Base-by-base conservation (phyloP, 805 yeast genomes). In the Zygosaccharomyces lentus region DNA sequence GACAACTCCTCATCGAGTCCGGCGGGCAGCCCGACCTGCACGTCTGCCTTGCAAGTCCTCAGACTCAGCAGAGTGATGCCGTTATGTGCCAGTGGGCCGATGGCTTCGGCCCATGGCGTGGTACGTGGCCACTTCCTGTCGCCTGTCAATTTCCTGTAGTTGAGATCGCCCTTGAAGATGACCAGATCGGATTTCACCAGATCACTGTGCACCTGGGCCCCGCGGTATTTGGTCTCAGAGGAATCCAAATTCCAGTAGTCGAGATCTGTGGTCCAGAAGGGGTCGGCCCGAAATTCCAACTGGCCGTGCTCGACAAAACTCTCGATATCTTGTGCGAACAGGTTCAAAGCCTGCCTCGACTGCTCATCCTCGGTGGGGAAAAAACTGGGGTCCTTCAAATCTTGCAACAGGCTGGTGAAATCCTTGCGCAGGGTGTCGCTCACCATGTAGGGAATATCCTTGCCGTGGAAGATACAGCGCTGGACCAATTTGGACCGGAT, bases 11-110 rank as follows among this genome's bases (percentile, higher is more conserved):
- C 89, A 54, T 85, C 86, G 34, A 78, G 68, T 2, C 96, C 96
- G 32, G 72, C 74, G 3, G 75, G 73, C 52, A 93, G 76, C 1
- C 95, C 98, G 34, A 87, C 96, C 44, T 85, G 82, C 6, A 90
- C 98, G 63, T 93, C 99, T 1, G 98, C 97, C 68, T 93, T 93
- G 65, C 96, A 84, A 2, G 98, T 93, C 71, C 99, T 81, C 57
- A 93, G 74, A 27, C 95, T 78, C 48, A 88, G 71, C 23, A 87
- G 56, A 12, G 80, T 81, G 45, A 93, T 70, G 7, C 82, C 82
- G 25, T 81, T 75, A 0, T 66, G 53, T 1, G 84, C 84, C 53
- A 91, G 72, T 3, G 78, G 76, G 45, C 85, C 86, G 49, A 91
- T 76, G 4, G 96, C 91, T 0, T 67, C 64, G 3, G 50, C 55